A percentile compares a stretch with the other conserved stretches of the same genome.
Conservation (phyloP, 768 basidiomycete species). For the Psilocybe azurescens region DNA sequence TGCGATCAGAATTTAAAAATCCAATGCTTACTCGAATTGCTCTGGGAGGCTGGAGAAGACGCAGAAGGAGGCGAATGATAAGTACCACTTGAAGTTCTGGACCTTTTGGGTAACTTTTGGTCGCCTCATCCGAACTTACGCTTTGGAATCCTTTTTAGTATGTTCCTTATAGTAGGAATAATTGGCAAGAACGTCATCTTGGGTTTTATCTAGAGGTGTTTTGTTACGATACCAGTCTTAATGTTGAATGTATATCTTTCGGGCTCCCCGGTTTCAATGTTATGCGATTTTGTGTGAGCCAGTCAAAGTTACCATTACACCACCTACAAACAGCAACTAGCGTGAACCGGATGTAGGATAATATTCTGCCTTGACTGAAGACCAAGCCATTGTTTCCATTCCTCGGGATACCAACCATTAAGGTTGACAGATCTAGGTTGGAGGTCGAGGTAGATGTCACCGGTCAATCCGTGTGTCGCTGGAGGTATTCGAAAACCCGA, state of each 20-base stretch:
- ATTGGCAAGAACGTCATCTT: not conserved
- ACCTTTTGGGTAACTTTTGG: not conserved
- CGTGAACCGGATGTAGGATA: constrained; percentile 2
- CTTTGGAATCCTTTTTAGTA: not conserved
- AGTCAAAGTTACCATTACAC: not conserved
- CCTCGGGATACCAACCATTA: constrained; percentile 15
- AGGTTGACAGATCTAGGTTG: constrained; percentile 9
- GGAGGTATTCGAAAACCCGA: constrained; percentile 14
- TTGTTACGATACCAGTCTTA: not conserved
- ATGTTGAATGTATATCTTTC: too few relatives aligned
- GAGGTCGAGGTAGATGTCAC: constrained; percentile 20
- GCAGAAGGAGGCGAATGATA: not conserved
- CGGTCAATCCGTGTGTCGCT: constrained; percentile 4
- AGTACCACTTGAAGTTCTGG: not conserved
- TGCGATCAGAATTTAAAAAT: not conserved
- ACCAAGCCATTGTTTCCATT: constrained; percentile 20
- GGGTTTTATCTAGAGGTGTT: not conserved
- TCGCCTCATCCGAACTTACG: not conserved
- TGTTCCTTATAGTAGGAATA: not conserved
- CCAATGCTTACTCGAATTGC: not conserved
- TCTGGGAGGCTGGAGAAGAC: not conserved
- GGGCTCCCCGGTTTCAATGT: not conserved
- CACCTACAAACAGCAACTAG: not conserved
- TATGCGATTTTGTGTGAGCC: not conserved
- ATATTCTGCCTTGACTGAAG: not conserved